phyloP scores from a whole-genome alignment of 108 stramenopile genomes.

The Craspedostauros australis region DNA sequence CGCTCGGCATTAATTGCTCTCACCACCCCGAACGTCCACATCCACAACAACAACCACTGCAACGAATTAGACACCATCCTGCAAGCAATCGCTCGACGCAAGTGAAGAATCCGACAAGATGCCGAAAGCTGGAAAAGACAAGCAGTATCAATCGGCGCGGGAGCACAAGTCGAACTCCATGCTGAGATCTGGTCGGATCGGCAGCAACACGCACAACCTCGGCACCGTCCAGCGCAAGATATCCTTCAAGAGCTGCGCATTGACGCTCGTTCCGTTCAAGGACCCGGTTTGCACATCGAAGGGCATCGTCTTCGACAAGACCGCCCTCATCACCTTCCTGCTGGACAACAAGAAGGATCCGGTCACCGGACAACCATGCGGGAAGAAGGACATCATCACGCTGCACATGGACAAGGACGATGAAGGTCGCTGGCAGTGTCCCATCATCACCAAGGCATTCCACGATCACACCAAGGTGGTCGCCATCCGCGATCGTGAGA shows the following conservation, averaged over 20 bases:
- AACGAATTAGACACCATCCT: too few species aligned
- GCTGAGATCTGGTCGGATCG: constrained; percentile 37
- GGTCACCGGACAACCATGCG: constrained; percentile 61
- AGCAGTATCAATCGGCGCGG: constrained; percentile 75
- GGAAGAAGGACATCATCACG: constrained; percentile 59
- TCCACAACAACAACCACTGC: too few species aligned
- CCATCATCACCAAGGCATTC: constrained; percentile 93
- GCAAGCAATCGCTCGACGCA: too few species aligned
- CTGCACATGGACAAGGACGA: constrained; percentile 86
- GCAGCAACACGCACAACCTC: neutral
- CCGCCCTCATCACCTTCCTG: constrained; percentile 80
- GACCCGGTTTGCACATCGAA: constrained; percentile 56
- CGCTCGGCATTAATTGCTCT: too few species aligned
- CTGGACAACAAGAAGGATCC: constrained; percentile 84
- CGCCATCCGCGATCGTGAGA: constrained; percentile 63
- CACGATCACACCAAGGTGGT: constrained; percentile 82
- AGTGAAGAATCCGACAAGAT: constrained; percentile 22
- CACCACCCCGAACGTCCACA: too few species aligned
- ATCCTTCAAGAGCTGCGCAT: constrained; percentile 95
- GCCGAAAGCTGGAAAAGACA: constrained; percentile 86
- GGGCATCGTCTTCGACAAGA: constrained; percentile 90
- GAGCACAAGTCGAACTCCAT: constrained; percentile 63
- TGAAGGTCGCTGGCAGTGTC: constrained; percentile 92
- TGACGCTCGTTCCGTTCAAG: constrained; percentile 79
- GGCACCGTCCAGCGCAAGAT: constrained; percentile 44